phyloP scores from a whole-genome alignment of 1,284 basidiomycete species.

The Mycosarcoma maydis region DNA sequence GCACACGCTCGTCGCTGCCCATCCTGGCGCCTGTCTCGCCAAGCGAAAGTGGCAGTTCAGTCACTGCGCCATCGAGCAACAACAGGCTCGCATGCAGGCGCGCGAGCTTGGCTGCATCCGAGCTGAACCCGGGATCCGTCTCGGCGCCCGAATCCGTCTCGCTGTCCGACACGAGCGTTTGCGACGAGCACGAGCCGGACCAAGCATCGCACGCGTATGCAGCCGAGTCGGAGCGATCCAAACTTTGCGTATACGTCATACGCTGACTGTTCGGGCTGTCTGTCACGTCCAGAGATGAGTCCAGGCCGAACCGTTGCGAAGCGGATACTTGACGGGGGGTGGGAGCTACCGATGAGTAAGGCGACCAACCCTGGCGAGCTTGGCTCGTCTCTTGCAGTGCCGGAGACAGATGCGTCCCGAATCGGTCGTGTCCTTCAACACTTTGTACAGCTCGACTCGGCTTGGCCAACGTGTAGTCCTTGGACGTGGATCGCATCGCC shows the following conservation, averaged over 20 bases:
- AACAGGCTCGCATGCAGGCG: slow-evolving; percentile 33
- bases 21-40: background rate
- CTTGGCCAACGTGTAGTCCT: background rate
- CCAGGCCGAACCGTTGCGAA: background rate
- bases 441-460: slow-evolving; percentile 5
- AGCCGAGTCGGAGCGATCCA: background rate
- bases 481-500: slow-evolving; percentile 3
- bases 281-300: background rate
- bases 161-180: slow-evolving; percentile 18
- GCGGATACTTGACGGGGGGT: slow-evolving; percentile 22
- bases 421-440: background rate
- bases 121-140: slow-evolving; percentile 4
- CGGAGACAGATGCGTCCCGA: background rate
- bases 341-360: slow-evolving; percentile 27
- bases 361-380: slow-evolving; percentile 31
- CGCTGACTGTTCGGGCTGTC: background rate
- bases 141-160: slow-evolving; percentile 5
- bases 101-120: slow-evolving; percentile 33
- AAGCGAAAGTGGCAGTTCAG: slow-evolving; percentile 26
- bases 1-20: background rate
- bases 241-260: background rate
- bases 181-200: slow-evolving; percentile 14
- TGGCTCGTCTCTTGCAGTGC: slow-evolving; percentile 15
- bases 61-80: slow-evolving; percentile 9
- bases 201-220: background rate